Evolutionary conservation across 306 rosid genomes (phyloP).

Genomic region (Vigna radiata): DNA sequence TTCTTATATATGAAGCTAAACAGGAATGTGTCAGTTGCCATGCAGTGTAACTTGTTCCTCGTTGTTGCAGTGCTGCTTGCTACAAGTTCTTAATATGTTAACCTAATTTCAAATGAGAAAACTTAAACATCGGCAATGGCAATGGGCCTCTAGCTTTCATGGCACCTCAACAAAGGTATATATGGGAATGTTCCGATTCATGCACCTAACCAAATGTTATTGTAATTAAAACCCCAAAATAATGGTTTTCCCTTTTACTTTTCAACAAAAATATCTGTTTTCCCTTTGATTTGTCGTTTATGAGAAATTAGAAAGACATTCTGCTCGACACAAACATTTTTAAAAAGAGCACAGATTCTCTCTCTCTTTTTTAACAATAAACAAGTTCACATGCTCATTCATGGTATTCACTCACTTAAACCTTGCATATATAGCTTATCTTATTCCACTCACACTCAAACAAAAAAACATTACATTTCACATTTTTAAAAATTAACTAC

Average conservation of each 20-base stretch:
- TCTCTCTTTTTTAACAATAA: background rate
- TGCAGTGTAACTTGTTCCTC: slow-evolving; percentile 45
- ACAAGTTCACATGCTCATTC: background rate
- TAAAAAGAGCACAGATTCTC: background rate
- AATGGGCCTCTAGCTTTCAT: slow-evolving; percentile 37
- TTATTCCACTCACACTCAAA: background rate
- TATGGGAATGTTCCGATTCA: slow-evolving; percentile 44
- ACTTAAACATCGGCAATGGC: slow-evolving; percentile 10
- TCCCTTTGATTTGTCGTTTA: slow-evolving; percentile 22
- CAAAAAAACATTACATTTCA: background rate
- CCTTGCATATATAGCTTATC: background rate
- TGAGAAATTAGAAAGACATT: slow-evolving; percentile 27
- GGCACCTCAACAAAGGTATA: slow-evolving; percentile 29
- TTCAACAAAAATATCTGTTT: slow-evolving; percentile 2
- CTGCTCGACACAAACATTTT: slow-evolving; percentile 15
- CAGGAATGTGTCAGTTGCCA: slow-evolving; percentile 46
- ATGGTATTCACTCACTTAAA: slow-evolving; percentile 4
- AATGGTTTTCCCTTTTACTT: background rate
- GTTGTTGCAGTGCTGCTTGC: slow-evolving; percentile 11
- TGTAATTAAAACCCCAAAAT: slow-evolving; percentile 27
- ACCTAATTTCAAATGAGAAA: slow-evolving; percentile 23
- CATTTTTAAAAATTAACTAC: no score
- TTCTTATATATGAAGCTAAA: slow-evolving; percentile 35
- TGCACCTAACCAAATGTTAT: slow-evolving; percentile 17
- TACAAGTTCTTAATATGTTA: slow-evolving; percentile 7